A percentile compares a stretch with the other conserved stretches of the same genome.
Evolutionary conservation across 169 alveolate genomes (phyloP).

Genomic region (Eimeria necatrix): DNA sequence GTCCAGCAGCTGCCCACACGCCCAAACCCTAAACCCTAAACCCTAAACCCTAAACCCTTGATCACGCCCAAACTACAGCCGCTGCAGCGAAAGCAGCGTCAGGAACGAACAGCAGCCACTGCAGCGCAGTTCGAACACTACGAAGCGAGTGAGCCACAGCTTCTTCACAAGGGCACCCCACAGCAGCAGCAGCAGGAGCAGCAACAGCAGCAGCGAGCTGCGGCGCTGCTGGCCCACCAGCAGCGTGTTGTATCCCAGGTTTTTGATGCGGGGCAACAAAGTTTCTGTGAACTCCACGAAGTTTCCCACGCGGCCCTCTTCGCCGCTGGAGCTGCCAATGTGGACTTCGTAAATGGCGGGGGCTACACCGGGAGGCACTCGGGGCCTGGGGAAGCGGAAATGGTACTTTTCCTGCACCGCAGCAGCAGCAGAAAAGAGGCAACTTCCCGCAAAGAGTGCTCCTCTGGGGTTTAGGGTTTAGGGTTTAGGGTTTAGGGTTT

Average conservation of each 20-base stretch:
- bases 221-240: conserved; percentile 51
- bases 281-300: conserved; percentile 92
- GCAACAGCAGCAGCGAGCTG: not conserved
- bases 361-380: conserved; percentile 80
- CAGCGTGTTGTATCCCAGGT: conserved; percentile 91
- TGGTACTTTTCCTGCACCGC: conserved; percentile 83
- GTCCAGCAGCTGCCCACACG: conserved; percentile 90
- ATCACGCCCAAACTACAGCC: no score
- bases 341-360: conserved; percentile 95
- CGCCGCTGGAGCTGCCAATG: conserved; percentile 91
- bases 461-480: no score
- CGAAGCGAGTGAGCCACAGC: no score
- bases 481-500: no score
- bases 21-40: no score
- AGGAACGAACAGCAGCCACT: not conserved
- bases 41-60: no score
- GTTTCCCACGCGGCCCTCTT: conserved; percentile 90
- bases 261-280: conserved; percentile 94
- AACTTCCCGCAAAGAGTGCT: no score
- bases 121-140: not conserved
- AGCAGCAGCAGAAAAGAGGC: not conserved
- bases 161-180: not conserved
- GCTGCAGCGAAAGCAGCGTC: no score
- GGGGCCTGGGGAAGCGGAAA: conserved; percentile 88
- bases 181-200: not conserved